These are phyloP conservation scores for Talaromyces amestolkiae DNA, from an alignment of 2,329 filamentous ascomycete genomes.

Conservation along the genomic window DNA sequence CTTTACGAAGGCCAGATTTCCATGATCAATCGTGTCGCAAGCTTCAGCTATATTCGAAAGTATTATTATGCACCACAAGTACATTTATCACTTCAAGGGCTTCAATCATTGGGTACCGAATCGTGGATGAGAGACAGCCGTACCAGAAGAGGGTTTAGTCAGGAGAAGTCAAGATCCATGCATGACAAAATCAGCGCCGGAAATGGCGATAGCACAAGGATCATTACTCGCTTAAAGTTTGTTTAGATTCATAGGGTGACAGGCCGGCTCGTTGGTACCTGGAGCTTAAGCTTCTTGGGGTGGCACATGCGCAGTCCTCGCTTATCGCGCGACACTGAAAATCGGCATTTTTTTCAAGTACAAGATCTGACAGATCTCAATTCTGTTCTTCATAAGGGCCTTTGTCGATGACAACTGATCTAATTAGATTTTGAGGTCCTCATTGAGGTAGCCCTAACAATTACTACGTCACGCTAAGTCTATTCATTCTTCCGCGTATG, in stretches of 20 bases:
- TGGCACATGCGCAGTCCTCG: not conserved
- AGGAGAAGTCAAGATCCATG: not conserved
- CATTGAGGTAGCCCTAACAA: not conserved
- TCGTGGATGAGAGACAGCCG: not conserved
- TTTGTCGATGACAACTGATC: not conserved
- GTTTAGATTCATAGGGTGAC: not conserved
- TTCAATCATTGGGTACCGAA: not conserved
- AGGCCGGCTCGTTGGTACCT: not conserved
- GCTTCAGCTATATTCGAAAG: not conserved
- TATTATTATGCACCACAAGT: not conserved
- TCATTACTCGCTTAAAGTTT: not conserved
- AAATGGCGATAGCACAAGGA: not conserved
- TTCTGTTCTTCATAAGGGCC: not conserved
- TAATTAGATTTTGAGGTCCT: not conserved
- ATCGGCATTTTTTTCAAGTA: not conserved
- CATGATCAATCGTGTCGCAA: not conserved
- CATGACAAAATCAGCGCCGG: not conserved
- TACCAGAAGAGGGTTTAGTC: not conserved
- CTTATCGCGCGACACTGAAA: not conserved
- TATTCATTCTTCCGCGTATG: not conserved
- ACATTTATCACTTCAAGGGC: not conserved
- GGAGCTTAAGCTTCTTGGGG: not conserved
- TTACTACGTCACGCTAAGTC: not conserved
- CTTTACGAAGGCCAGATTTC: not conserved
- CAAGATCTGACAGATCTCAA: not conserved